Evolutionary conservation across 805 yeast genomes (phyloP).

Genomic region (Candida easanensis): DNA sequence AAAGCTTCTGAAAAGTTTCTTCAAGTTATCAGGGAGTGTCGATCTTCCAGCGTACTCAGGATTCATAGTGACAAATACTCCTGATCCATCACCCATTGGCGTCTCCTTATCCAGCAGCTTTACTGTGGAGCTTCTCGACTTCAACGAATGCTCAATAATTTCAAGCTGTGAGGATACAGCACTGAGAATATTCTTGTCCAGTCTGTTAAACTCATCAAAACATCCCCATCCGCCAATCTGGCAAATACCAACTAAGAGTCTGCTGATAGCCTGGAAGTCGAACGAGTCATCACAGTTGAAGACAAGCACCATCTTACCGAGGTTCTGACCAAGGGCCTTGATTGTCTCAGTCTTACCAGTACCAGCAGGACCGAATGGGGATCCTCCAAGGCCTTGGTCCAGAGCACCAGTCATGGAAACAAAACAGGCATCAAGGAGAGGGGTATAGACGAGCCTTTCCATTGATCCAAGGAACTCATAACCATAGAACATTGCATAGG

Average conservation of each 20-base stretch:
- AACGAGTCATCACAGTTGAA: conserved; percentile 91
- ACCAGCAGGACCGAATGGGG: conserved; percentile 95
- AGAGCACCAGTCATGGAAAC: conserved; percentile 72
- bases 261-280: conserved; percentile 73
- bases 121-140: conserved; percentile 22
- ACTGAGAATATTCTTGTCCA: conserved; percentile 68
- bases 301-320: conserved; percentile 81
- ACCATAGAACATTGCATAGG: conserved; percentile 58
- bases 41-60: conserved; percentile 86
- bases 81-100: conserved; percentile 47
- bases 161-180: conserved; percentile 84
- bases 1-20: conserved; percentile 71
- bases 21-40: conserved; percentile 79
- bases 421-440: conserved; percentile 62
- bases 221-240: conserved; percentile 93
- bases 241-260: conserved; percentile 76
- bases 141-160: conserved; percentile 57
- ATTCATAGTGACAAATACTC: conserved; percentile 87
- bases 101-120: conserved; percentile 42
- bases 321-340: conserved; percentile 74
- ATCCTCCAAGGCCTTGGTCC: conserved; percentile 76
- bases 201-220: conserved; percentile 90
- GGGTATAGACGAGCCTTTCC: conserved; percentile 73
- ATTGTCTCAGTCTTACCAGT: conserved; percentile 94
- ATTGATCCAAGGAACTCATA: conserved; percentile 80